Percentiles rank a stretch among this genome's conserved stretches.
Evolutionary conservation across 306 rosid genomes (phyloP).

Genomic region (Pyrus pyrifolia): DNA sequence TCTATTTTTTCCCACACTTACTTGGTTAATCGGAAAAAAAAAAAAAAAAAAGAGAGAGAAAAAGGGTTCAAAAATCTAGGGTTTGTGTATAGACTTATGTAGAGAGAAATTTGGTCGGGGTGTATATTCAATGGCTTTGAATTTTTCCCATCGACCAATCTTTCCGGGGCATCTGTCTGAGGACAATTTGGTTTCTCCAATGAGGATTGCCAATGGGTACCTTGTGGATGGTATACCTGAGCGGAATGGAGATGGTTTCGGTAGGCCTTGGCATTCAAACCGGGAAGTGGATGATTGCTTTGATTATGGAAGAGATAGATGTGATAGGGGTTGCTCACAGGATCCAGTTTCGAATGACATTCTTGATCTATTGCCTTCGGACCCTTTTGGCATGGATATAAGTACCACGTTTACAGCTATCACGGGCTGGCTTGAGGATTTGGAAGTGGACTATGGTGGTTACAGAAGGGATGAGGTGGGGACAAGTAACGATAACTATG

Average conservation of each 20-base stretch:
- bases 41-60: not conserved
- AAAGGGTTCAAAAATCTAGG: conserved; percentile 13
- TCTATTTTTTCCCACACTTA: not conserved
- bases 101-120: conserved; percentile 15
- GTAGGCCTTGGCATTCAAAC: conserved; percentile 40
- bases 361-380: conserved; percentile 82
- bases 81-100: not conserved
- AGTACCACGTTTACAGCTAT: conserved; percentile 65
- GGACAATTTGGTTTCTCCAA: conserved; percentile 43
- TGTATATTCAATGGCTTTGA: conserved; percentile 41
- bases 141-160: conserved; percentile 40
- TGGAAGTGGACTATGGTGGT: conserved; percentile 56
- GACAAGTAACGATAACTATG: conserved; percentile 30
- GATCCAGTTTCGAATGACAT: conserved; percentile 63
- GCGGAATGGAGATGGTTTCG: conserved; percentile 46
- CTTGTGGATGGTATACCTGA: conserved; percentile 49
- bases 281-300: conserved; percentile 48
- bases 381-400: conserved; percentile 83
- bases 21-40: not conserved
- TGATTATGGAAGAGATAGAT: conserved; percentile 56
- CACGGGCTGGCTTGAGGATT: conserved; percentile 78
- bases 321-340: conserved; percentile 49
- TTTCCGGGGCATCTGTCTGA: conserved; percentile 35
- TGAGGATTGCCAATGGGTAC: conserved; percentile 58
- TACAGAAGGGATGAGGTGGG: conserved; percentile 39